Conservation (phyloP, 768 basidiomycete species). For the Rubroboletus satanas region DNA sequence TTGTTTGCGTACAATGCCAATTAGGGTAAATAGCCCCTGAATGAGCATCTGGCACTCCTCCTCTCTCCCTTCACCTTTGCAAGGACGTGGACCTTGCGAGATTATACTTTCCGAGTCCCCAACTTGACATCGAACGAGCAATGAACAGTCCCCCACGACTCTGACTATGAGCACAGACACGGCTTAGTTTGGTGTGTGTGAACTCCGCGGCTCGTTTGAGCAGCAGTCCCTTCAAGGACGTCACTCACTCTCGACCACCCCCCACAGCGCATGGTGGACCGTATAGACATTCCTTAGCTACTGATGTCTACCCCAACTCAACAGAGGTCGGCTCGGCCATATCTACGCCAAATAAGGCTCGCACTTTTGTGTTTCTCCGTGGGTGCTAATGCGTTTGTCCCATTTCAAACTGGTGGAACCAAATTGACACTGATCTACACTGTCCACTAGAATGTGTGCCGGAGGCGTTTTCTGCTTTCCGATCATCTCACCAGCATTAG, state of each 20-base stretch:
- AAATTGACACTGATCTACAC: not conserved
- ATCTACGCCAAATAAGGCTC: conserved; percentile 25
- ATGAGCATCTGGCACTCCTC: not conserved
- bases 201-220: not conserved
- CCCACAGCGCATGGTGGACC: not conserved
- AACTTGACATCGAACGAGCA: not conserved
- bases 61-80: not conserved
- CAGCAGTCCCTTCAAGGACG: not conserved
- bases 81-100: not conserved
- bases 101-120: not conserved
- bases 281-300: not conserved
- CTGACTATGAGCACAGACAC: not conserved
- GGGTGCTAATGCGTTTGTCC: conserved; percentile 58
- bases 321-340: conserved; percentile 4
- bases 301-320: conserved; percentile 12
- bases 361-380: conserved; percentile 49
- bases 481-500: conserved; percentile 62
- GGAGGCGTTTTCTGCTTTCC: conserved; percentile 83
- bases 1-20: not conserved
- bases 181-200: not conserved
- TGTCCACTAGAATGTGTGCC: conserved; percentile 53
- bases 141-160: not conserved
- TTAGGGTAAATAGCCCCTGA: conserved; percentile 19
- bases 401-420: not conserved
- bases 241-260: no score